phyloP scores from a whole-genome alignment of 1,284 basidiomycete genomes.

The Sphagnurus paluster region DNA sequence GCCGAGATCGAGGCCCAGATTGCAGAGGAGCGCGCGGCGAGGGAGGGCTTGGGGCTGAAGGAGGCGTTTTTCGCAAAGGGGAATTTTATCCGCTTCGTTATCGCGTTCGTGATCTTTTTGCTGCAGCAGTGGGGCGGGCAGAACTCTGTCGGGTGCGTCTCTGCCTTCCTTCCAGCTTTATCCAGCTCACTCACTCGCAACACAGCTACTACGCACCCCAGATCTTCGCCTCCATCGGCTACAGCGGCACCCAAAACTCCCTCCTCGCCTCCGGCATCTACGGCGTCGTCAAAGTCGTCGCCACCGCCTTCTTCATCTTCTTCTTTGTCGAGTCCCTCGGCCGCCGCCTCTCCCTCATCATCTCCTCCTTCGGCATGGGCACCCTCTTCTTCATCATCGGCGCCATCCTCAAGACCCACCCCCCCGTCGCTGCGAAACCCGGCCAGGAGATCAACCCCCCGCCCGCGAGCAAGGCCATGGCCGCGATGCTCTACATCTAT shows the following conservation, averaged over 20 bases:
- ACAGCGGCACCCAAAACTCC: constrained; percentile 55
- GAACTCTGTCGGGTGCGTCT: constrained; percentile 58
- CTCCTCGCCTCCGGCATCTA: constrained; percentile 83
- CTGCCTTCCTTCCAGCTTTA: constrained; percentile 33
- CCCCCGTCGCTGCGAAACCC: constrained; percentile 32
- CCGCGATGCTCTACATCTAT: constrained; percentile 75
- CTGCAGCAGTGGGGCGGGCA: constrained; percentile 74
- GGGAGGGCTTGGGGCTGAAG: constrained; percentile 54
- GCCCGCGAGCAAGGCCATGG: constrained; percentile 67
- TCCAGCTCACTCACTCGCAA: constrained; percentile 35
- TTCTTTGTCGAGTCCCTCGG: constrained; percentile 75
- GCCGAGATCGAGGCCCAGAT: constrained; percentile 72
- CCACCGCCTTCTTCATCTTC: constrained; percentile 52
- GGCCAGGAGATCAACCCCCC: no score
- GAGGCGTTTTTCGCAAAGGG: constrained; percentile 77
- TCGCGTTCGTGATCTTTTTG: constrained; percentile 69
- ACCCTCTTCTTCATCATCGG: constrained; percentile 77
- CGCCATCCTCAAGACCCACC: constrained; percentile 74
- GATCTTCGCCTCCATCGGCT: constrained; percentile 72
- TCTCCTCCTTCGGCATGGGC: constrained; percentile 82
- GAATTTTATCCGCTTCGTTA: constrained; percentile 69
- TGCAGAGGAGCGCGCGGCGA: constrained; percentile 59
- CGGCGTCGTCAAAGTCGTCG: constrained; percentile 62
- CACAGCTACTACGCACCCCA: constrained; percentile 75
- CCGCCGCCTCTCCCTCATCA: constrained; percentile 67